Conservation (phyloP, 805 yeast species). For the Zygosaccharomyces lentus region DNA sequence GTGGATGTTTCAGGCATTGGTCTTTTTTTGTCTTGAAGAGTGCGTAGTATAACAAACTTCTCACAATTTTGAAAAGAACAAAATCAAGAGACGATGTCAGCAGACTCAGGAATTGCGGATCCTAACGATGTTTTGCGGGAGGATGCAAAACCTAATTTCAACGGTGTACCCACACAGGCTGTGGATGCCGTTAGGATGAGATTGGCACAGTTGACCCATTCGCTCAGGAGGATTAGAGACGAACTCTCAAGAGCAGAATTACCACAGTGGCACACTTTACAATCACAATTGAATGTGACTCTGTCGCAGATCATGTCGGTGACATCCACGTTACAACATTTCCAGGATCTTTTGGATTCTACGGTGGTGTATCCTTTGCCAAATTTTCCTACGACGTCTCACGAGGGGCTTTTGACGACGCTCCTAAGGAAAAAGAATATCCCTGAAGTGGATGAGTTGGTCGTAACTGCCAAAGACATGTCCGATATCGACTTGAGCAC, state of each 20-base stretch:
- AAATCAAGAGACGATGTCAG: slow-evolving; percentile 3
- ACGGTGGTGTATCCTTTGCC: slow-evolving; percentile 83
- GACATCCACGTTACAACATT: slow-evolving; percentile 61
- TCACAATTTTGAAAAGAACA: slow-evolving; percentile 4
- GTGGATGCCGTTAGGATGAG: slow-evolving; percentile 60
- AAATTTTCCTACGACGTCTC: slow-evolving; percentile 78
- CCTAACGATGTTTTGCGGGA: slow-evolving; percentile 14
- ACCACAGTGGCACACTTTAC: slow-evolving; percentile 57
- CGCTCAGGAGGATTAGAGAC: slow-evolving; percentile 52
- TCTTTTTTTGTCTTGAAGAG: neutral
- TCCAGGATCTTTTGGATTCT: slow-evolving; percentile 52
- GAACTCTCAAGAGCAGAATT: slow-evolving; percentile 45
- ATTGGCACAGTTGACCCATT: slow-evolving; percentile 56
- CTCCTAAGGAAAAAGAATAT: slow-evolving; percentile 78
- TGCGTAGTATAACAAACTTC: neutral
- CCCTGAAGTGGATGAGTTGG: slow-evolving; percentile 91
- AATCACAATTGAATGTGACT: slow-evolving; percentile 77
- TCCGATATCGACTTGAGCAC: slow-evolving; percentile 30
- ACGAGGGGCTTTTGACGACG: slow-evolving; percentile 78
- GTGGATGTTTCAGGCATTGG: neutral
- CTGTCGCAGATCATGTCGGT: slow-evolving; percentile 78
- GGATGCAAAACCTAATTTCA: slow-evolving; percentile 30
- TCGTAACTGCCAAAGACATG: slow-evolving; percentile 43
- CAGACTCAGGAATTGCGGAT: slow-evolving; percentile 8
- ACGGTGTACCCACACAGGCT: slow-evolving; percentile 55